phyloP scores from a whole-genome alignment of 1,139 yeast genomes.

The Diutina siamensis region DNA sequence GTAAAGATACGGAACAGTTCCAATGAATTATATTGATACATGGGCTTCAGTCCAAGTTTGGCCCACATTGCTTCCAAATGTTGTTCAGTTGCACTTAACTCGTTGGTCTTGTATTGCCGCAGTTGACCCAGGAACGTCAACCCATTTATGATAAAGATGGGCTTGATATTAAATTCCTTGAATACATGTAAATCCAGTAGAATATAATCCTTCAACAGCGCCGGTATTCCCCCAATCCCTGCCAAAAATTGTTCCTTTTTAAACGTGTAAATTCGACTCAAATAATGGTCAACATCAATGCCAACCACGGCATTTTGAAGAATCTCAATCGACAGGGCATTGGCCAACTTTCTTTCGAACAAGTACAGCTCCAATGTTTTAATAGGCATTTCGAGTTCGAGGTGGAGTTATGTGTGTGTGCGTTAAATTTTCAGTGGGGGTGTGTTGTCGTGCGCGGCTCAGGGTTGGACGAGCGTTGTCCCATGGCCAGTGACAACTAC shows the following conservation, averaged over 20 bases:
- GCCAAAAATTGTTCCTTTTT: slow-evolving; percentile 64
- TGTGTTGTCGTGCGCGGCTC: neutral
- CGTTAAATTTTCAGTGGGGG: neutral
- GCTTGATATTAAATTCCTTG: slow-evolving; percentile 52
- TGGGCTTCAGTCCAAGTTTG: slow-evolving; percentile 18
- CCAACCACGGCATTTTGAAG: slow-evolving; percentile 66
- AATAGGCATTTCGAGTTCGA: slow-evolving; percentile 37
- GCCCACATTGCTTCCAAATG: slow-evolving; percentile 38
- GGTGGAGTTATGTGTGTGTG: neutral
- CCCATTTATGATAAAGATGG: slow-evolving; percentile 68
- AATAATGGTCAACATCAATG: slow-evolving; percentile 74
- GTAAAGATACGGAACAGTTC: slow-evolving; percentile 36
- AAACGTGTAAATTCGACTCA: slow-evolving; percentile 47
- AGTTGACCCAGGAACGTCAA: slow-evolving; percentile 26
- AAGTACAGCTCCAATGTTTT: slow-evolving; percentile 62
- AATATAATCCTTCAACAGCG: slow-evolving; percentile 45
- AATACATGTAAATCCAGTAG: slow-evolving; percentile 55
- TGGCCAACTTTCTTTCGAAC: slow-evolving; percentile 57
- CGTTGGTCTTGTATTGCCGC: slow-evolving; percentile 21
- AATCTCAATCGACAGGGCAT: slow-evolving; percentile 51
- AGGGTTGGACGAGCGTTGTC: neutral
- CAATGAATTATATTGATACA: slow-evolving; percentile 15
- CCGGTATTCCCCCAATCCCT: slow-evolving; percentile 79
- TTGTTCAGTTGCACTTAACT: slow-evolving; percentile 34
- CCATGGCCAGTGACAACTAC: neutral